Evolutionary conservation across 192 early-diverging fungal species (phyloP).

Genomic region (Gigaspora rosea): DNA sequence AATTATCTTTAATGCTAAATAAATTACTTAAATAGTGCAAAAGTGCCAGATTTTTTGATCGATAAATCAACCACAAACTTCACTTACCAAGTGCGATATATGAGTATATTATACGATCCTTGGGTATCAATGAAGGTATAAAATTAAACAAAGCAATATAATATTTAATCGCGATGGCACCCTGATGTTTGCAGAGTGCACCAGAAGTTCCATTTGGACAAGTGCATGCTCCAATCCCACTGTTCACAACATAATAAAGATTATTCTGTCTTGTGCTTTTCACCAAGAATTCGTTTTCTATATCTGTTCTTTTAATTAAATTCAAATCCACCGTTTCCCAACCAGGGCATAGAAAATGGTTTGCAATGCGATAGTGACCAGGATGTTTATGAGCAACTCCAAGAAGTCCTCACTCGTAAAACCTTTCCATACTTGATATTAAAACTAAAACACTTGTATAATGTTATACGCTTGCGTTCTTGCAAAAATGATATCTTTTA

Average conservation of each 20-base stretch:
- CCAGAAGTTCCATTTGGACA: not conserved
- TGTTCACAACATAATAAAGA: slow-evolving; percentile 4
- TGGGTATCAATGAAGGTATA: not conserved
- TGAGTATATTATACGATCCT: slow-evolving; percentile 5
- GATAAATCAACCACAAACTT: not conserved
- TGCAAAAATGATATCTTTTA: slow-evolving; percentile 10
- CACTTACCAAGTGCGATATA: slow-evolving; percentile 17
- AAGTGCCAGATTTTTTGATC: not conserved
- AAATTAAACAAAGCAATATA: not conserved
- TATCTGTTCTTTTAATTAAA: slow-evolving; percentile 1
- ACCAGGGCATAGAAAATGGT: not conserved
- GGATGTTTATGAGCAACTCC: slow-evolving; percentile 4
- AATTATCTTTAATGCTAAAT: too few species aligned
- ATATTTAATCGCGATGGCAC: slow-evolving; percentile 9
- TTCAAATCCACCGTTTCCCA: slow-evolving; percentile 1
- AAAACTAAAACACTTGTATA: slow-evolving; percentile 13
- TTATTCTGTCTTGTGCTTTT: not conserved
- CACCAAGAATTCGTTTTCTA: slow-evolving; percentile 2
- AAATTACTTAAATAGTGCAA: too few species aligned
- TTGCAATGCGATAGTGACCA: slow-evolving; percentile 9
- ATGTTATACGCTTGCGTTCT: not conserved
- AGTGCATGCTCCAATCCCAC: not conserved
- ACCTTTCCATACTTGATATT: slow-evolving; percentile 4
- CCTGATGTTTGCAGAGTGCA: slow-evolving; percentile 3
- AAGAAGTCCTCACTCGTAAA: not conserved